Percentiles rank a stretch among this genome's conserved stretches.
phyloP scores from a whole-genome alignment of 2,329 filamentous ascomycete species.

The Talaromyces sp. region DNA sequence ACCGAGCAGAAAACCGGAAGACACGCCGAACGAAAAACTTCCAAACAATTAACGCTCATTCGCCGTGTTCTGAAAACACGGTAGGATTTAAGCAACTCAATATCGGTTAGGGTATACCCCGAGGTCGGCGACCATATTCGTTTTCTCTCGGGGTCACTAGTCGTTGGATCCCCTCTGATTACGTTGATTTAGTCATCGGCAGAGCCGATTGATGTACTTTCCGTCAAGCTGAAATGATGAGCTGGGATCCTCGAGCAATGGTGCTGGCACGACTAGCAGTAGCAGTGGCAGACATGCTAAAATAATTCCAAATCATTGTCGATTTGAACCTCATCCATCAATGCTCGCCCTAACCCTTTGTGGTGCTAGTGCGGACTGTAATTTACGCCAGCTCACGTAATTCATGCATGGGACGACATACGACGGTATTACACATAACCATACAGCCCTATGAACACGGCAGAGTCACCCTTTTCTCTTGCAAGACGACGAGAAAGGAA shows the following conservation, averaged over 20 bases:
- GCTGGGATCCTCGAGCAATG: not conserved
- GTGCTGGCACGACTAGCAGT: too few species aligned
- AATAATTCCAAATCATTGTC: conserved; percentile 6
- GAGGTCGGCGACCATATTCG: conserved; percentile 12
- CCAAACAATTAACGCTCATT: not conserved
- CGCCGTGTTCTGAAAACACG: not conserved
- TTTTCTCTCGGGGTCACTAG: not conserved
- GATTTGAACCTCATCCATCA: not conserved
- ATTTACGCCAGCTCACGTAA: not conserved
- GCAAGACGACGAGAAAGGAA: not conserved
- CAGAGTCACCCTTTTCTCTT: not conserved
- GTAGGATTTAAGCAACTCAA: not conserved
- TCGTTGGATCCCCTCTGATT: too few species aligned
- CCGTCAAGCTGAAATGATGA: not conserved
- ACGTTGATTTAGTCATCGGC: not conserved
- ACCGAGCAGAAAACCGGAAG: not conserved
- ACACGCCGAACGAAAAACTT: not conserved
- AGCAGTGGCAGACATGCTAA: not conserved
- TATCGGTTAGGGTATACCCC: not conserved
- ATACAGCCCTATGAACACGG: not conserved
- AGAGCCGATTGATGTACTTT: not conserved
- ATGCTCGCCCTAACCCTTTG: not conserved
- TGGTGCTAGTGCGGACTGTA: not conserved
- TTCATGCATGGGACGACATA: not conserved
- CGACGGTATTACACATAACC: not conserved